Evolutionary conservation across 768 basidiomycete species (phyloP).

Genomic region (Serendipita sp.): DNA sequence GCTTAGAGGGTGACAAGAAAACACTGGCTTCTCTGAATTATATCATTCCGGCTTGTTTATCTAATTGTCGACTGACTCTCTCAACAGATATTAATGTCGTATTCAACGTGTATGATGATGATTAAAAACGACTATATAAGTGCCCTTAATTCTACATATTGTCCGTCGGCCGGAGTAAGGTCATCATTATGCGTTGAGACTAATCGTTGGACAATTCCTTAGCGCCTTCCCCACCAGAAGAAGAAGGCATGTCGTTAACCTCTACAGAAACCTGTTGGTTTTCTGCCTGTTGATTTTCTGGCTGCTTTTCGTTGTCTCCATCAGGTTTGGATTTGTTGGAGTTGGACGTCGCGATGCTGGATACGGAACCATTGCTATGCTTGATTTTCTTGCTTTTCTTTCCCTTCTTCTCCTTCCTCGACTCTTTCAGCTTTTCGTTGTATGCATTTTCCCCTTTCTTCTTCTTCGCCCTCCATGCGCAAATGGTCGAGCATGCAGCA

Average conservation of each 20-base stretch:
- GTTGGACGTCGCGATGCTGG: not conserved
- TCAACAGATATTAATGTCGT: not conserved
- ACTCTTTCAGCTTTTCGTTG: not conserved
- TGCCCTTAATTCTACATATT: not conserved
- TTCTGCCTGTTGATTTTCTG: too few species aligned
- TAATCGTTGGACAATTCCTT: not conserved
- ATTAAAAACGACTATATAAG: not conserved
- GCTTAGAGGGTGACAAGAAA: not conserved
- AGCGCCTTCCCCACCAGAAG: not conserved
- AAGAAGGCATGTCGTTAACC: not conserved
- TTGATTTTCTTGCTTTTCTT: not conserved
- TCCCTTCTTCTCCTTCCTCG: not conserved
- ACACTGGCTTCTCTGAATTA: conserved; percentile 3
- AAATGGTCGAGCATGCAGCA: not conserved
- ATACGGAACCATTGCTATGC: not conserved
- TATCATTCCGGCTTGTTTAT: not conserved
- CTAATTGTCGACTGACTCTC: not conserved
- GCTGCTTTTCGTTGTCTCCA: not conserved
- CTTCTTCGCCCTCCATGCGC: not conserved
- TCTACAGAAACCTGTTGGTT: not conserved
- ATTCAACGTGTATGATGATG: not conserved
- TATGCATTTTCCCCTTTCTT: not conserved
- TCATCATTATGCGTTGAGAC: not conserved
- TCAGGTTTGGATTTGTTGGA: not conserved
- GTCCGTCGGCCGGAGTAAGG: not conserved